These are phyloP conservation scores for Moricandia arvensis DNA, from an alignment of 345 rosid species.

Conservation along the genomic window DNA sequence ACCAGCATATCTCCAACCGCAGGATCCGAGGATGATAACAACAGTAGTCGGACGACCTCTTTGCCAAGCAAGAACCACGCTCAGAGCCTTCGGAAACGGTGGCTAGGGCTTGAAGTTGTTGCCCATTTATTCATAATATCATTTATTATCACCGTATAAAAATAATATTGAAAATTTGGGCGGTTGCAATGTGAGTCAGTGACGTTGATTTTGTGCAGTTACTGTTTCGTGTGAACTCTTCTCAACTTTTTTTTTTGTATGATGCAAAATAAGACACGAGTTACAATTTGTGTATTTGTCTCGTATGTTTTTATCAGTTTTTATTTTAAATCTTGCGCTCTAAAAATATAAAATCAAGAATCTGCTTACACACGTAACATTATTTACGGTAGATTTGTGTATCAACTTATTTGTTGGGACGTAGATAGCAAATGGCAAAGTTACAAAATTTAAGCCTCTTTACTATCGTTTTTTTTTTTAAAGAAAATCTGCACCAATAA, in stretches of 20 bases:
- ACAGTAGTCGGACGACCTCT: slow-evolving; percentile 6
- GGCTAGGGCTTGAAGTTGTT: slow-evolving; percentile 17
- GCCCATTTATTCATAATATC: background rate
- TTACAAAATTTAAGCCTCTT: background rate
- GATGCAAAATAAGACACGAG: slow-evolving; percentile 16
- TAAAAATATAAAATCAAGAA: background rate
- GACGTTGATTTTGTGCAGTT: background rate
- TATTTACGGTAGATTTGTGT: background rate
- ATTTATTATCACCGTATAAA: background rate
- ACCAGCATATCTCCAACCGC: slow-evolving; percentile 16
- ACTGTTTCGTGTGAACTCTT: slow-evolving; percentile 17
- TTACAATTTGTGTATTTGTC: background rate
- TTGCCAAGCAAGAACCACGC: slow-evolving; percentile 23
- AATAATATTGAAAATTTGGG: background rate
- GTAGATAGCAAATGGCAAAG: background rate
- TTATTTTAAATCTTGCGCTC: background rate
- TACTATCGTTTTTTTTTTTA: background rate
- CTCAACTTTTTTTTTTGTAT: slow-evolving; percentile 7
- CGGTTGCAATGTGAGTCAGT: background rate
- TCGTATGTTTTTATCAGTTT: background rate
- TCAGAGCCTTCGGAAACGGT: slow-evolving; percentile 19
- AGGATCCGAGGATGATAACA: slow-evolving; percentile 15
- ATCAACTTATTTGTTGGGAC: background rate
- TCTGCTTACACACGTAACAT: background rate
- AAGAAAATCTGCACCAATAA: background rate